A percentile compares a stretch with the other conserved stretches of the same genome.
phyloP scores from a whole-genome alignment of 2,329 filamentous ascomycete genomes.

The Dothistroma septosporum region DNA sequence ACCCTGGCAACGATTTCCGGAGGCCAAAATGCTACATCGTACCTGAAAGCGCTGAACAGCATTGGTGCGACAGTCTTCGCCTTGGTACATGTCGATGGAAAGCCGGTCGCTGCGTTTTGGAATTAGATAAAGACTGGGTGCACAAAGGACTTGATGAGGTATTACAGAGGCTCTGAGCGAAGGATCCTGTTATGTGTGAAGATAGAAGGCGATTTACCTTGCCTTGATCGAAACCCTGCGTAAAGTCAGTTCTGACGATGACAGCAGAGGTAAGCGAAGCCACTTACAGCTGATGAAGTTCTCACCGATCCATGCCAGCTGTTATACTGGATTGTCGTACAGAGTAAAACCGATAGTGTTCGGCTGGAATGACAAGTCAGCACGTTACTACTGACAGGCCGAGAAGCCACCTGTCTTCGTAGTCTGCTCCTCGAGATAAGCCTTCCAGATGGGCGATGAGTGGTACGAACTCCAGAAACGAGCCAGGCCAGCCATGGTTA shows the following conservation, averaged over 20 bases:
- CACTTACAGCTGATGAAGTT: conserved; percentile 27
- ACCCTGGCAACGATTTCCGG: conserved; percentile 29
- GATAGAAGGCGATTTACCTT: conserved; percentile 29
- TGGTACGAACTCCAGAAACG: conserved; percentile 43
- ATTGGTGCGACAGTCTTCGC: conserved; percentile 13
- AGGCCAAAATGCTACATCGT: conserved; percentile 20
- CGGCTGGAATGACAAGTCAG: conserved; percentile 18
- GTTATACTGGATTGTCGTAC: conserved; percentile 42
- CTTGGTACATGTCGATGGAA: conserved; percentile 35
- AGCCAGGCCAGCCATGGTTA: conserved; percentile 45
- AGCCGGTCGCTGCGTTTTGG: conserved; percentile 34
- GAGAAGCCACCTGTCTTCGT: conserved; percentile 11
- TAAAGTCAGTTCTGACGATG: background rate
- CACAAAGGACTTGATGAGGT: conserved; percentile 37
- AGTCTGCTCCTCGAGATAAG: conserved; percentile 7
- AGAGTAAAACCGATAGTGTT: conserved; percentile 41
- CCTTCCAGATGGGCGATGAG: conserved; percentile 36
- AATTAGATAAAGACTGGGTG: conserved; percentile 38
- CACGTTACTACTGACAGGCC: background rate
- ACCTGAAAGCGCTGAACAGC: conserved; percentile 14
- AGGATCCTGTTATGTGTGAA: conserved; percentile 23
- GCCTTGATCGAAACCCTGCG: conserved; percentile 26
- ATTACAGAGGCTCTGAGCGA: conserved; percentile 35
- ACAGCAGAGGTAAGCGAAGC: background rate
- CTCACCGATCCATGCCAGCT: conserved; percentile 44